These are phyloP conservation scores for Pythium pyrilobum DNA, from an alignment of 352 stramenopile genomes.

Conservation along the genomic window DNA sequence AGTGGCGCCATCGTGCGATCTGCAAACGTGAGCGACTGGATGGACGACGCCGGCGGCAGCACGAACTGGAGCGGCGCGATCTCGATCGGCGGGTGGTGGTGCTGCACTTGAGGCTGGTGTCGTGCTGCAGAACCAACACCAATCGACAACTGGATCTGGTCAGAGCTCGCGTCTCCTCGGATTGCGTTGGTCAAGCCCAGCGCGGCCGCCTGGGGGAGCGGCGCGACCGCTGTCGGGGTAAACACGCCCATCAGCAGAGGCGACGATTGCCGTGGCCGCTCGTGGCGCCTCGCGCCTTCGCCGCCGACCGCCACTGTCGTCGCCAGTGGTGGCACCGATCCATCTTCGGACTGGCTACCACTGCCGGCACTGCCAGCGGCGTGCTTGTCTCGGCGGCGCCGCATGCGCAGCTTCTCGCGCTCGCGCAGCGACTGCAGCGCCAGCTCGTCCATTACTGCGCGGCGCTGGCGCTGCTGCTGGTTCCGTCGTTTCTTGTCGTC, in stretches of 20 bases:
- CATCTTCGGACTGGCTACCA: background rate
- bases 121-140: background rate
- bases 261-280: slow-evolving; percentile 1
- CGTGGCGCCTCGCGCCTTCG: background rate
- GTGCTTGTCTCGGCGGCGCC: slow-evolving; percentile 17
- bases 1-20: slow-evolving; percentile 18
- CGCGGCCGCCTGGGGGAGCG: slow-evolving; percentile 2
- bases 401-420: slow-evolving; percentile 42
- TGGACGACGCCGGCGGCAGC: slow-evolving; percentile 36
- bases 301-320: background rate
- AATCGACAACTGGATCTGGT: background rate
- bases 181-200: background rate
- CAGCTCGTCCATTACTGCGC: slow-evolving; percentile 36
- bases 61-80: slow-evolving; percentile 25
- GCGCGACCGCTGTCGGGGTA: background rate
- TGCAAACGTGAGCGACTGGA: slow-evolving; percentile 19
- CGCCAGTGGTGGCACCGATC: background rate
- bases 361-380: background rate
- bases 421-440: slow-evolving; percentile 35
- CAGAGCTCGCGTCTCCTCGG: background rate
- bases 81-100: slow-evolving; percentile 15
- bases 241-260: slow-evolving; percentile 1
- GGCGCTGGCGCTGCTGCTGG: slow-evolving; percentile 42
- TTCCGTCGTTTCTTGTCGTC: slow-evolving; percentile 30
- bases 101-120: background rate